Conservation (phyloP, 2,329 filamentous ascomycete genomes). For the Penicillium verrucosum region DNA sequence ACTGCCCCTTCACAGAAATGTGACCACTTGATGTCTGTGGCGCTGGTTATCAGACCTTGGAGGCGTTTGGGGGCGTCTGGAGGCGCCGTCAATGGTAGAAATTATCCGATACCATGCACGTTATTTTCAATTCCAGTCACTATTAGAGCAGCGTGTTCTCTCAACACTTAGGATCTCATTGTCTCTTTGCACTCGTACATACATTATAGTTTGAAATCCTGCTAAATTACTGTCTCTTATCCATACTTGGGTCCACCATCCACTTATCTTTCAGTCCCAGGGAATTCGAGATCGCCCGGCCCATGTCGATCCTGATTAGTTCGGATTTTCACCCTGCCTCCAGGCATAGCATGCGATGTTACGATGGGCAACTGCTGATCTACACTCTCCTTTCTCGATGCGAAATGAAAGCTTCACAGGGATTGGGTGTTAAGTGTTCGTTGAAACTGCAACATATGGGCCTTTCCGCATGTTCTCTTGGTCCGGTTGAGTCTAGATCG, state of each 20-base stretch:
- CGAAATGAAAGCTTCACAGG: neutral
- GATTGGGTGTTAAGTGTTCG: neutral
- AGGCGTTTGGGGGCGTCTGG: neutral
- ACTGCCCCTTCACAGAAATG: too few species aligned
- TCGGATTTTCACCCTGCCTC: neutral
- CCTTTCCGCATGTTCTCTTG: neutral
- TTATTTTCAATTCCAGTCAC: neutral
- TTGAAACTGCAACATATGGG: neutral
- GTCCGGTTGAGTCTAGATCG: neutral
- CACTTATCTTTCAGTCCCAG: neutral
- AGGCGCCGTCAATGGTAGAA: neutral
- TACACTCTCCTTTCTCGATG: neutral
- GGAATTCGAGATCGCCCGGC: neutral
- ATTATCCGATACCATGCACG: neutral
- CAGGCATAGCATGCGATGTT: neutral
- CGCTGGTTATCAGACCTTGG: neutral
- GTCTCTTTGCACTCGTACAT: neutral
- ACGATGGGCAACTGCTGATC: slow-evolving; percentile 6
- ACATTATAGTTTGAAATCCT: neutral
- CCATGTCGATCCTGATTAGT: slow-evolving; percentile 1
- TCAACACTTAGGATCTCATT: too few species aligned
- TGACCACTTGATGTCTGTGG: neutral
- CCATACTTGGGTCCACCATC: neutral
- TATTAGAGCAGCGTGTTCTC: too few species aligned
- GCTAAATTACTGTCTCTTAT: neutral